These are phyloP conservation scores for Botrytis sinoallii DNA, from an alignment of 2,329 filamentous ascomycete genomes.

Conservation along the genomic window DNA sequence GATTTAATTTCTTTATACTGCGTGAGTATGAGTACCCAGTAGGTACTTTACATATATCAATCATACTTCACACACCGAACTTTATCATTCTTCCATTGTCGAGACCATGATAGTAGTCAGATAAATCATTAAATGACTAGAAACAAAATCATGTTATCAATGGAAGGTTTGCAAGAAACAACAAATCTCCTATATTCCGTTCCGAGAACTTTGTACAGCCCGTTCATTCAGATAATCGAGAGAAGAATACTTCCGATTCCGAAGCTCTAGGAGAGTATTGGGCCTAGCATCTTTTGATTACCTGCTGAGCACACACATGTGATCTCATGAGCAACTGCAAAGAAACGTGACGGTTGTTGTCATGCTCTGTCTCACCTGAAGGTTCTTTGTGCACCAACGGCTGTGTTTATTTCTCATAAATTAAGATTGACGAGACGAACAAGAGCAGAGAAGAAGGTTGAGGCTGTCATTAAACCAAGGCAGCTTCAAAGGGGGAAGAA, in stretches of 20 bases:
- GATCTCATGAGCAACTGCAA: background rate
- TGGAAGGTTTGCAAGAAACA: background rate
- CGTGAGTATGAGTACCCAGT: background rate
- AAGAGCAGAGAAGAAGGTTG: background rate
- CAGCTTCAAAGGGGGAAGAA: background rate
- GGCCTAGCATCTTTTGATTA: background rate
- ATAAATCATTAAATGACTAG: background rate
- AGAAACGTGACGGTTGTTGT: slow-evolving; percentile 1
- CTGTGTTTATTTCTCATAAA: background rate
- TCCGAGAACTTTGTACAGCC: background rate
- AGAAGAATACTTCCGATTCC: background rate
- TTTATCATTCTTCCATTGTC: background rate
- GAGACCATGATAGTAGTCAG: background rate
- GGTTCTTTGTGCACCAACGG: background rate
- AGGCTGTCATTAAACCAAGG: background rate
- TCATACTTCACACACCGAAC: background rate
- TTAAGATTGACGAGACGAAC: background rate
- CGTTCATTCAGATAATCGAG: background rate
- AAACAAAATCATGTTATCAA: background rate
- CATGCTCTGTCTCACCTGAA: background rate
- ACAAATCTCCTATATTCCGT: slow-evolving; percentile 7
- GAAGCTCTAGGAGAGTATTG: background rate
- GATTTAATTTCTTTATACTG: background rate
- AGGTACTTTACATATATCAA: background rate
- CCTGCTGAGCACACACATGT: background rate